phyloP scores from a whole-genome alignment of 257 asterid species.

The Agastache rugosa region DNA sequence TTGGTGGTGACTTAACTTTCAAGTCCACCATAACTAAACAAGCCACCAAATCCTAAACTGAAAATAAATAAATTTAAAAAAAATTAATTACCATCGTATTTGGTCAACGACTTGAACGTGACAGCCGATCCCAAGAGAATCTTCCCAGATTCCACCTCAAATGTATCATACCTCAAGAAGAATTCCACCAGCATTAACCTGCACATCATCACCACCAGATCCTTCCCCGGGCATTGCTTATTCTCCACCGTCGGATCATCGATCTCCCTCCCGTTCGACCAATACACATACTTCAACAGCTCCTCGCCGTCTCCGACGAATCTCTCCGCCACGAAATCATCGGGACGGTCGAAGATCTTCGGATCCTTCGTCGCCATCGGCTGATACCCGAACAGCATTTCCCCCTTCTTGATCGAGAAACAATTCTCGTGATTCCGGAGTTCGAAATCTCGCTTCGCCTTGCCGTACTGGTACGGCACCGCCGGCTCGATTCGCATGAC shows the following conservation, averaged over 20 bases:
- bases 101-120: slow-evolving; percentile 48
- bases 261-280: slow-evolving; percentile 80
- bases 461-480: slow-evolving; percentile 74
- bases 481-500: slow-evolving; percentile 70
- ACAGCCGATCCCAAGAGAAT: slow-evolving; percentile 52
- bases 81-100: not conserved
- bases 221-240: slow-evolving; percentile 79
- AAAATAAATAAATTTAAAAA: no score
- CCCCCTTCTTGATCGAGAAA: slow-evolving; percentile 70
- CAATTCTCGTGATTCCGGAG: slow-evolving; percentile 61
- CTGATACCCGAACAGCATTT: slow-evolving; percentile 78
- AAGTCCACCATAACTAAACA: not conserved
- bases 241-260: slow-evolving; percentile 54
- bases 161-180: slow-evolving; percentile 67
- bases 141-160: slow-evolving; percentile 45
- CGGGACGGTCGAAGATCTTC: slow-evolving; percentile 46
- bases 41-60: no score
- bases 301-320: slow-evolving; percentile 66
- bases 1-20: not conserved
- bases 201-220: slow-evolving; percentile 56
- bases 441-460: slow-evolving; percentile 57
- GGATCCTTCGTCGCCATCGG: slow-evolving; percentile 75
- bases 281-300: slow-evolving; percentile 58
- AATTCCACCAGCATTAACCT: slow-evolving; percentile 73
- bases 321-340: slow-evolving; percentile 60